Base-by-base conservation (phyloP, 495 filamentous ascomycete genomes). In the Trypethelium eluteriae region DNA sequence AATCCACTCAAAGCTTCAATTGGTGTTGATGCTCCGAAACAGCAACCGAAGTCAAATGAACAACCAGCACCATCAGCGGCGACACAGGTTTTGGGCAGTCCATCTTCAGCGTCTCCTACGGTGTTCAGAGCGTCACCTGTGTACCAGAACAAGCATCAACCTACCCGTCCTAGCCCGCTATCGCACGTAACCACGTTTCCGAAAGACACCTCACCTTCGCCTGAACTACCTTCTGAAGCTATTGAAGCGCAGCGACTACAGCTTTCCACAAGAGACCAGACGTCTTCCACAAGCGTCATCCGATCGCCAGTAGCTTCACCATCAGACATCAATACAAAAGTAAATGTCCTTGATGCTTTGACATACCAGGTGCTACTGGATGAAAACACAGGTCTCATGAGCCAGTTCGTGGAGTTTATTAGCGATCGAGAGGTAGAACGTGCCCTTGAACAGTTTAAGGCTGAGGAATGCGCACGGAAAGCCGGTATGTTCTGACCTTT, bases 351-450 rank as follows among this genome's bases (percentile, higher is more conserved):
- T 34, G 47, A 57, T 11, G 38, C 64, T 36, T 32, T 72, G 12
- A 70, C 70, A 12, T 32, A 62, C 7, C 65, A 72, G 38, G 38
- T 74, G 36, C 46, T 67, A 34, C 39, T 67, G 2, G 66, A 69
- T 12, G 35, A 47, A 25, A 18, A 41, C 25, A 62, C n/a, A 2
- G 73, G 73, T 1, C 62, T 70, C 49, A 63, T 74, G 10, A 59
- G 69, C 5, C 71, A 74, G 50, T 73, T 69, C 61, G 38, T 74
- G 34, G 67, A 71, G 16, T 71, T 47, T 59, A 61, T 61, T 3
- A 66, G 69, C n/a, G 38, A 25, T 11, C 62, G 62, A 14, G 53
- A 63, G 6, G 68, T 74, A 34, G 57, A 34, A 10, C 44, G 50
- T 34, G 64, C 62, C 9, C 64, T 66, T 38, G 50, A 65, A 12